Evolutionary conservation across 305 asterid genomes (phyloP), one percentile per base, ranked within the genome.

Genomic region (Fraxinus nigra): DNA sequence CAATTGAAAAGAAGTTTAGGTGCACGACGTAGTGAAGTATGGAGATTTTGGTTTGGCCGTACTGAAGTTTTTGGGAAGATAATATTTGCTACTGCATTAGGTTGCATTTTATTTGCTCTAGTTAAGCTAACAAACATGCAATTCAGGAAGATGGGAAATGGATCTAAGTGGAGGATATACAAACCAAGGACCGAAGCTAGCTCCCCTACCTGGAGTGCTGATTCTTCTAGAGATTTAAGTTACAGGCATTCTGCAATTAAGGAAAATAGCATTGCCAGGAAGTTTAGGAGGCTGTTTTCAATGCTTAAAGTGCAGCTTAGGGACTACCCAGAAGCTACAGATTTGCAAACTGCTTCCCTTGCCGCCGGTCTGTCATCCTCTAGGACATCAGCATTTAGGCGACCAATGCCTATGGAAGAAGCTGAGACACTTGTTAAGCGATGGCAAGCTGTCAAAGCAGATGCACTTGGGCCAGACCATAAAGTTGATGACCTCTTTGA

Each of bases 391-490:
- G 86, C 90, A 72, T 85, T 85, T 85, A 86, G 90, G 90, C 90
- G 87, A 85, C 88, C 91, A 13, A 94, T 97, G 99, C 87, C 93
- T 43, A 84, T 88, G 65, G 95, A 97, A 89, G 97, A 93, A 87
- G 99, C 98, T 72, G 99, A 93, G 92, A 83, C 85, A 72, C 98
- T 97, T 80, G 97, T 97, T 85, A 97, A 87, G 89, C 89, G 80
- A 86, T 97, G 99, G 99, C 98, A 97, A 85, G 89, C 81, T 87
- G 86, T 88, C 38, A 94, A 97, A 90, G 95, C 98, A 35, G 97
- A 90, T 78, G 98, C 99, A 61, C 96, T 97, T 78, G 99, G 99
- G 77, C 93, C 97, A 82, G 88, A 90, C 81, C 93, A 97, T 84
- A 85, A 94, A 79, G 83, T 89, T 84, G 80, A 78, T 72, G 89